Conservation (phyloP, 805 yeast genomes). For the Saturnispora silvae region DNA sequence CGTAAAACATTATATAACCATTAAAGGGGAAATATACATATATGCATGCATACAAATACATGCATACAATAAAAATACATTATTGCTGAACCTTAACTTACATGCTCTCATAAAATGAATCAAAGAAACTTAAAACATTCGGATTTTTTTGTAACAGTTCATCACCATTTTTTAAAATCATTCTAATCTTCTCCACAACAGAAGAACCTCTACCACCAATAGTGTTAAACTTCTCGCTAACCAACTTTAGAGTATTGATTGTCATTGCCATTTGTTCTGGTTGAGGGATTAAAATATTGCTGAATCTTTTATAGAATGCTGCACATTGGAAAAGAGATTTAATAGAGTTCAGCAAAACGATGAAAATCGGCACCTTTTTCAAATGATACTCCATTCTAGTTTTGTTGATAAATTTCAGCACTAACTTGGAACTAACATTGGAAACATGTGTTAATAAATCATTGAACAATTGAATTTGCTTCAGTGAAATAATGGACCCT, state of each 20-base stretch:
- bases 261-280: conserved; percentile 6
- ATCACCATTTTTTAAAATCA: conserved; percentile 14
- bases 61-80: too few relatives aligned
- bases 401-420: conserved; percentile 14
- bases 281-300: conserved; percentile 11
- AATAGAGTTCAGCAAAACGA: conserved; percentile 20
- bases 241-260: conserved; percentile 8
- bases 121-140: conserved; percentile 16
- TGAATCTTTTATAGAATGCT: conserved; percentile 17
- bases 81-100: too few relatives aligned
- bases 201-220: conserved; percentile 9
- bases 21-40: too few relatives aligned
- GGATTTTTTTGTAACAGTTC: conserved; percentile 16
- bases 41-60: too few relatives aligned
- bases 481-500: conserved; percentile 11
- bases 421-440: conserved; percentile 13
- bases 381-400: conserved; percentile 12
- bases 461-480: conserved; percentile 17
- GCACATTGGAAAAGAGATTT: conserved; percentile 22
- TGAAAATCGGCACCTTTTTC: conserved; percentile 16
- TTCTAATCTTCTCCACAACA: conserved; percentile 12
- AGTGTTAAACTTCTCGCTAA: conserved; percentile 6
- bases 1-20: background rate
- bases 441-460: conserved; percentile 16
- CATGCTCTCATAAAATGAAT: conserved; percentile 13